Base-by-base conservation (phyloP, 1,284 basidiomycete genomes). In the Cutaneotrichosporon cyanovorans region DNA sequence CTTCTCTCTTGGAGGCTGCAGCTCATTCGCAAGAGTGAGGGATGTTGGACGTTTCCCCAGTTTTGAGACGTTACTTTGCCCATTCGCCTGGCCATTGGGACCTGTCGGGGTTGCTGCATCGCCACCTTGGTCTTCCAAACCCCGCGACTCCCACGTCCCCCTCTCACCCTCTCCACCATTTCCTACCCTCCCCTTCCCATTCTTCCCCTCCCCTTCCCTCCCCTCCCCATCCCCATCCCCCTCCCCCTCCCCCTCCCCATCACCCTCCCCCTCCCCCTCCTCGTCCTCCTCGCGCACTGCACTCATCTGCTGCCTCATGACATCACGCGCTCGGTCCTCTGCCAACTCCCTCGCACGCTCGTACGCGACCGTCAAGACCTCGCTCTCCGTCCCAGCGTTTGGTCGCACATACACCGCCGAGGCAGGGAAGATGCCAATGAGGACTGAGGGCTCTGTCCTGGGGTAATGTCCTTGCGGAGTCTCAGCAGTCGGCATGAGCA, bases 361-460 rank as follows among this genome's bases (percentile, higher is more conserved):
- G 45, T 63, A 61, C 0, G 61, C 78, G 46, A 83, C 82, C 1
- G 82, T 80, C 1, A 95, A 79, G 41, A 85, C 80, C 14, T 86
- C 85, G 66, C 92, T 87, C 4, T 89, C 89, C 65, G 92, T 89
- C 4, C 86, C 81, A 19, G 92, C 77, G 60, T 91, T 81, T 62
- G 93, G 90, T 31, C 90, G 84, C 50, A 92, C 78, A 63, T 87
- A 83, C 43, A 96, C 84, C 65, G 92, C 87, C 4, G 87, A 85
- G 0, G 86, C 84, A 1, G 92, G 92, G 65, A 97, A 97, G 57
- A 97, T 92, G 48, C 92, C 93, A 48, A 97, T 88, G 66, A 88
- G 87, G 33, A 97, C 90, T 59, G 92, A 87, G 0, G 76, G 76
- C 55, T 77, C 76, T 7, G 75, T 74, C 15, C 53, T 57, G 8